Evolutionary conservation across 2,329 filamentous ascomycete species (phyloP).

Genomic region (Ceratocystiopsis sp.): DNA sequence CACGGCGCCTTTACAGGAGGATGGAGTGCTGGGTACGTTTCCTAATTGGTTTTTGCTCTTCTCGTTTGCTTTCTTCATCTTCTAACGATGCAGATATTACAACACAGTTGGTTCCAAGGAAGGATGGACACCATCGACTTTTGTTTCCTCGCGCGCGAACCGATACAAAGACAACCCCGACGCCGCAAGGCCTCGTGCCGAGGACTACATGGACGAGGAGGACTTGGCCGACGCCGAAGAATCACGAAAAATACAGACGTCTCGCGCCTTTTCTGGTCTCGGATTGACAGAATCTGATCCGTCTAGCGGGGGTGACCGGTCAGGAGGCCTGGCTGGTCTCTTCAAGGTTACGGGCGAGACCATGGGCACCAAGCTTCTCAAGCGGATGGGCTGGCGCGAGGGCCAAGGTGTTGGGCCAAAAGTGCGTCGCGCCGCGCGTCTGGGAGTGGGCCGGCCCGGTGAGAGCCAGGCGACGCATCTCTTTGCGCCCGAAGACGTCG

Average conservation of each 20-base stretch:
- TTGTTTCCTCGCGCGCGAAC: conserved; percentile 74
- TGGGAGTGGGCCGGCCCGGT: conserved; percentile 32
- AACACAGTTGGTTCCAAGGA: conserved; percentile 98
- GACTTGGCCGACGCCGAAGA: conserved; percentile 79
- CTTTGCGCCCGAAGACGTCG: conserved; percentile 71
- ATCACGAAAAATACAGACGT: conserved; percentile 54
- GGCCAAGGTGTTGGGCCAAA: conserved; percentile 88
- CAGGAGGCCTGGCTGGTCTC: conserved; percentile 44
- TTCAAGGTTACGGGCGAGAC: conserved; percentile 61
- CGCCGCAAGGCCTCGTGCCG: conserved; percentile 41
- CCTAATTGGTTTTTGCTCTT: background rate
- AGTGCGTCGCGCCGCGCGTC: conserved; percentile 53
- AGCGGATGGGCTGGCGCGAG: conserved; percentile 89
- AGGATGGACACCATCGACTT: conserved; percentile 86
- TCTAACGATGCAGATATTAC: conserved; percentile 52
- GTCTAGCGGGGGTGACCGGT: conserved; percentile 14
- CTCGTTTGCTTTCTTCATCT: background rate
- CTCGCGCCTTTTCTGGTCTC: conserved; percentile 56
- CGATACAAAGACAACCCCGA: conserved; percentile 51
- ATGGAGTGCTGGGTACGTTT: conserved; percentile 76
- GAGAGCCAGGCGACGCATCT: conserved; percentile 38
- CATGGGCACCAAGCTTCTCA: conserved; percentile 70
- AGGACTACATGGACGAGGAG: conserved; percentile 98
- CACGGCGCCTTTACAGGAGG: conserved; percentile 96
- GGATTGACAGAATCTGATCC: conserved; percentile 47